Evolutionary conservation across 495 filamentous ascomycete species (phyloP), one percentile per base, ranked within the genome.

Genomic region (Penicillium bovifimosum): DNA sequence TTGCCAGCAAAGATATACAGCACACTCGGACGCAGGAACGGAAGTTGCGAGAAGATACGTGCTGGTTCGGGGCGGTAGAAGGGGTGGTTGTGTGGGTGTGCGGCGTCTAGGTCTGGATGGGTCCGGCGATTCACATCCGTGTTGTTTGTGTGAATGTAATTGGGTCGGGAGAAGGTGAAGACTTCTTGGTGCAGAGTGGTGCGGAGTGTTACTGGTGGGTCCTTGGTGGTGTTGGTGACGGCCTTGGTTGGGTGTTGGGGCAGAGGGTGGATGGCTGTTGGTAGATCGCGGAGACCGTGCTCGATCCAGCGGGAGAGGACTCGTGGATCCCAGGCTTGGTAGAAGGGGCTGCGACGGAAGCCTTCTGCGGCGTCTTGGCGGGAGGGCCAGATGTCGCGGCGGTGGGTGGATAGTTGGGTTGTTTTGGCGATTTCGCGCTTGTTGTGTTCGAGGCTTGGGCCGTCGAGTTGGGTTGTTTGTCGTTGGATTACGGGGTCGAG

Each of bases 61-160:
- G 66, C 61, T 5, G 85, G 80, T 59, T 96, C 93, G 27, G 88
- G 76, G 4, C 87, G 77, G 73, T 93, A 91, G 70, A 96, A 90
- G 1, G 82, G 83, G 53, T 74, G 78, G 11, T 55, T 61, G 18
- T 67, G 65, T n/a, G 59, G 43, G 29, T 66, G 58, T 13, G 69
- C 59, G 6, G 68, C 54, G 49, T 77, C 62, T 0, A 79, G 60
- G 38, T 79, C 77, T n/a, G 76, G 74, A 52, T 76, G 75, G 1
- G 75, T 75, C 6, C 64, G 51, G 24, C 68, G 62, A 59, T 77
- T 75, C 5, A 75, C 52, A 32, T 66, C 62, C n/a, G 56, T 60
- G 44, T 60, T 66, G 20, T 65, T 56, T 10, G 65, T 53, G 20
- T 69, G 62, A 42, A 70, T 67, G 54, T 76, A 80, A 44, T 77